Evolutionary conservation across 139 green algal species (phyloP).

Genomic region (Bryopsis sp.): DNA sequence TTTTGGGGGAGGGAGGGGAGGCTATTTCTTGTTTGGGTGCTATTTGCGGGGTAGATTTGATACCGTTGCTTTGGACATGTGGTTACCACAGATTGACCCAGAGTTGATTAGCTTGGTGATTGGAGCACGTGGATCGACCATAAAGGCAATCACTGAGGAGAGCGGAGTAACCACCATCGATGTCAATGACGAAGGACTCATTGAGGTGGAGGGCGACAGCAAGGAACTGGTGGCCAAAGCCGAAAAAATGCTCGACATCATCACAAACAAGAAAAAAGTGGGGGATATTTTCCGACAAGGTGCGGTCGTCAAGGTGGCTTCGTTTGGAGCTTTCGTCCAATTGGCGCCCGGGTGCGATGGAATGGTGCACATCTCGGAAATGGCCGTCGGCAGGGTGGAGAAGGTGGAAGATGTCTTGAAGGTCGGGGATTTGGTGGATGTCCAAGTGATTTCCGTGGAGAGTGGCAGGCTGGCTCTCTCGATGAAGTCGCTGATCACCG

Average conservation of each 20-base stretch:
- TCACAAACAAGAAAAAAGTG: slow-evolving; percentile 17
- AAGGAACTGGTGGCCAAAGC: slow-evolving; percentile 3
- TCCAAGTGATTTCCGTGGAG: slow-evolving; percentile 56
- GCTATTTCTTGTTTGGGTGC: background rate
- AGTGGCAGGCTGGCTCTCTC: slow-evolving; percentile 41
- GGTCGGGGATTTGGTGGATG: slow-evolving; percentile 64
- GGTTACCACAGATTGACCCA: slow-evolving; percentile 8
- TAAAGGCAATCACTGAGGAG: slow-evolving; percentile 53
- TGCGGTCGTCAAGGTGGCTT: slow-evolving; percentile 26
- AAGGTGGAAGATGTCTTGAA: slow-evolving; percentile 37
- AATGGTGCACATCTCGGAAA: slow-evolving; percentile 65
- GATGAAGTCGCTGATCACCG: slow-evolving; percentile 16
- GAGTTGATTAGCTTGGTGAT: slow-evolving; percentile 33
- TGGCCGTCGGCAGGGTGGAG: slow-evolving; percentile 32
- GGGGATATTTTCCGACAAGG: slow-evolving; percentile 25
- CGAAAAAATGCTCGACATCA: slow-evolving; percentile 17
- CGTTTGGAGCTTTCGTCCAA: slow-evolving; percentile 63
- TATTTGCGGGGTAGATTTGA: background rate
- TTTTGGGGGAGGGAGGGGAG: no score
- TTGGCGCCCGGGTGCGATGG: slow-evolving; percentile 46
- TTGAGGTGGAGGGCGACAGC: slow-evolving; percentile 27
- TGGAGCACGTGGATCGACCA: slow-evolving; percentile 63
- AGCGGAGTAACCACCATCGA: slow-evolving; percentile 44
- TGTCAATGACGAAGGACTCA: slow-evolving; percentile 38
- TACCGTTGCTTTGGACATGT: slow-evolving; percentile 1